Conservation (phyloP, 2,329 filamentous ascomycete genomes). For the Grosmannia huntii region DNA sequence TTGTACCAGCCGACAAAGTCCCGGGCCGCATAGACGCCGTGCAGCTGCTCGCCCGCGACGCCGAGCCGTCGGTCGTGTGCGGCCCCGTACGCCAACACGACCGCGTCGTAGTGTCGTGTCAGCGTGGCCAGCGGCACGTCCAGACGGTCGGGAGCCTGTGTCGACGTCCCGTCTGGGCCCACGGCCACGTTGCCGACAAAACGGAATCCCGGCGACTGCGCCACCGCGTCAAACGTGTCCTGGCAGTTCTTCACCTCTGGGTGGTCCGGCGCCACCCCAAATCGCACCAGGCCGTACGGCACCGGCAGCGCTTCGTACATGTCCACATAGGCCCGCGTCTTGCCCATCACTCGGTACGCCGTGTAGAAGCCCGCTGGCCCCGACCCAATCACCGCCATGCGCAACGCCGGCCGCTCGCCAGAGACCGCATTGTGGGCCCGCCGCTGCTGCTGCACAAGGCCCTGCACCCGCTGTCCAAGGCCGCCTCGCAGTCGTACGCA, state of each 20-base stretch:
- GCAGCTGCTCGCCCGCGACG: conserved; percentile 67
- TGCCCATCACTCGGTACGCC: conserved; percentile 70
- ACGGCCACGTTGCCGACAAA: conserved; percentile 86
- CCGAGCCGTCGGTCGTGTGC: conserved; percentile 68
- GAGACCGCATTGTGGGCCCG: background rate
- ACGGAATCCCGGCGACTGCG: conserved; percentile 66
- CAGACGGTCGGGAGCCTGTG: conserved; percentile 6
- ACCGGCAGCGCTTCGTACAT: conserved; percentile 96
- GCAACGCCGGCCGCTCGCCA: conserved; percentile 31
- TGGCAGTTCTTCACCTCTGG: conserved; percentile 99
- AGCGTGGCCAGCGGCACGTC: conserved; percentile 55
- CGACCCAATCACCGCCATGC: conserved; percentile 81
- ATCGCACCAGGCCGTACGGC: conserved; percentile 82
- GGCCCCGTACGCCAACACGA: conserved; percentile 88
- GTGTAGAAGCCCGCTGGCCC: conserved; percentile 96
- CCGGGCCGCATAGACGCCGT: conserved; percentile 73
- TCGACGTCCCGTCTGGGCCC: conserved; percentile 28
- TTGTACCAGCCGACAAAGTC: conserved; percentile 99
- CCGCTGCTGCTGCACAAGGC: background rate
- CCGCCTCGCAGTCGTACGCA: background rate
- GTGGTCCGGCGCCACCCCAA: conserved; percentile 95
- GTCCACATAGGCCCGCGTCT: conserved; percentile 63
- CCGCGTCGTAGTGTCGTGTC: conserved; percentile 75
- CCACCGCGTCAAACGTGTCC: conserved; percentile 85
- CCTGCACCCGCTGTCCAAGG: background rate